A percentile compares a stretch with the other conserved stretches of the same genome.
Evolutionary conservation across 1,284 basidiomycete genomes (phyloP).

Genomic region (Puccinia coronata): DNA sequence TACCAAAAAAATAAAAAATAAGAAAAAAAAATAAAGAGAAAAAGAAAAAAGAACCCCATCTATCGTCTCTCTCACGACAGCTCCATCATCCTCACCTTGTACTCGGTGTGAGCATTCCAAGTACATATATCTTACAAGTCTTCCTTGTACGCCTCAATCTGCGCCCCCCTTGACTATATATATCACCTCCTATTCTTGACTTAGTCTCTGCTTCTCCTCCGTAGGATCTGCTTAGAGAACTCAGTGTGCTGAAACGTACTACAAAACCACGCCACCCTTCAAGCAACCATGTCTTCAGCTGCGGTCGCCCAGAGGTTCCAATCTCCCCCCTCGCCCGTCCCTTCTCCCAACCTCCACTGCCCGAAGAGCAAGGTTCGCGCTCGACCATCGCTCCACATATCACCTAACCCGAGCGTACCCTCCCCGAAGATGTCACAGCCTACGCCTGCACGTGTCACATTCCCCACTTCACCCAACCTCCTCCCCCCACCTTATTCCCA

Average conservation of each 20-base stretch:
- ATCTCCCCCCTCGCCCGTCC: neutral
- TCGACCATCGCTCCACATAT: neutral
- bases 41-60: too few relatives aligned
- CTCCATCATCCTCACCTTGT: too few relatives aligned
- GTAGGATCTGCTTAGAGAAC: neutral
- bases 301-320: neutral
- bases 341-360: neutral
- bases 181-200: neutral
- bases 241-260: neutral
- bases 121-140: neutral
- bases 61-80: neutral
- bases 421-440: constrained; percentile 14
- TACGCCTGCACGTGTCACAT: constrained; percentile 10
- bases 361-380: neutral
- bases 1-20: neutral
- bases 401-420: neutral
- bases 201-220: neutral
- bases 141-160: neutral
- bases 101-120: neutral
- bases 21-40: too few relatives aligned
- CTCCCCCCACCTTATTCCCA: constrained; percentile 20
- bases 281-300: neutral
- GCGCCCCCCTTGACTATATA: neutral
- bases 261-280: neutral
- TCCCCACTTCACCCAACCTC: constrained; percentile 8